Evolutionary conservation across 805 yeast genomes (phyloP).

Genomic region (Starmera quercuum): DNA sequence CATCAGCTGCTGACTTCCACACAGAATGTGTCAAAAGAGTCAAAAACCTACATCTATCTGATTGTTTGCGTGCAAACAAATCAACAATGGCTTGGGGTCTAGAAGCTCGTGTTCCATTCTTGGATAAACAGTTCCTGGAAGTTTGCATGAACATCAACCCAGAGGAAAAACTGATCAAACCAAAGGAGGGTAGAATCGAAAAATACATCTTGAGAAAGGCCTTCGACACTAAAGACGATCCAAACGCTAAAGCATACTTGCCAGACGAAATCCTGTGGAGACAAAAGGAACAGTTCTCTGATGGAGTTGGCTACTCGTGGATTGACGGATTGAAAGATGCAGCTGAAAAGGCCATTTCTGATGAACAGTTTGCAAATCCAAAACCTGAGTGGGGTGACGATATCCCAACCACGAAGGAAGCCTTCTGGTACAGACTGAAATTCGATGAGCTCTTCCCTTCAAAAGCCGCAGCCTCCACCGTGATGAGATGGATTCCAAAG

Average conservation of each 20-base stretch:
- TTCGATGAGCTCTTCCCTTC: slow-evolving; percentile 90
- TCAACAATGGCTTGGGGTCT: slow-evolving; percentile 99
- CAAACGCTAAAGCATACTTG: slow-evolving; percentile 72
- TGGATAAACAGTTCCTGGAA: slow-evolving; percentile 88
- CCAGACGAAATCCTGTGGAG: slow-evolving; percentile 98
- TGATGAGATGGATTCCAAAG: slow-evolving; percentile 99
- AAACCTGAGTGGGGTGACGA: slow-evolving; percentile 96
- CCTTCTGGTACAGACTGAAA: slow-evolving; percentile 97
- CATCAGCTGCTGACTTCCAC: slow-evolving; percentile 89
- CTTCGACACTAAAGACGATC: slow-evolving; percentile 86
- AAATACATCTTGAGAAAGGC: slow-evolving; percentile 97
- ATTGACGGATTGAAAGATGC: slow-evolving; percentile 95
- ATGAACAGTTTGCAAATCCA: slow-evolving; percentile 85
- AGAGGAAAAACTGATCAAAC: slow-evolving; percentile 76
- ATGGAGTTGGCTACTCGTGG: slow-evolving; percentile 99
- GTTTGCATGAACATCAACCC: slow-evolving; percentile 94
- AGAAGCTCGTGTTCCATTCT: slow-evolving; percentile 99
- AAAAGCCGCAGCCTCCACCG: slow-evolving; percentile 90
- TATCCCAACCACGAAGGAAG: slow-evolving; percentile 95
- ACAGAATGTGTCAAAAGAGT: slow-evolving; percentile 92
- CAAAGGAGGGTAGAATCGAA: slow-evolving; percentile 72
- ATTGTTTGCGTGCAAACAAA: slow-evolving; percentile 97
- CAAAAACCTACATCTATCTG: slow-evolving; percentile 94
- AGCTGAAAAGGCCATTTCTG: slow-evolving; percentile 79
- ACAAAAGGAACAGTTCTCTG: slow-evolving; percentile 99